These are phyloP conservation scores for Recurvomyces mirabilis DNA, from an alignment of 495 filamentous ascomycete genomes.

Conservation along the genomic window DNA sequence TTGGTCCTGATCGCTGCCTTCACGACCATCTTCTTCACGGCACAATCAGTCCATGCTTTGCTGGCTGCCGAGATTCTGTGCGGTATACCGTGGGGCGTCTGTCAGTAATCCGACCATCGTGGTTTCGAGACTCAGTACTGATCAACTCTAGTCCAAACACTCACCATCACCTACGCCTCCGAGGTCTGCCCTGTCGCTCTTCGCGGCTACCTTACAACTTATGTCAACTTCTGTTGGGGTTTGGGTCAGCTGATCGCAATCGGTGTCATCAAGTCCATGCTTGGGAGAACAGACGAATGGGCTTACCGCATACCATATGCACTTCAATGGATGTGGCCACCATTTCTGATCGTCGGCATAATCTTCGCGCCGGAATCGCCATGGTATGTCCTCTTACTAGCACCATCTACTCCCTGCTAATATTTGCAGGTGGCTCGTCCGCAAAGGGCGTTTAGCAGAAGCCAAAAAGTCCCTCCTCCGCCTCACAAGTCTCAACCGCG, in stretches of 20 bases:
- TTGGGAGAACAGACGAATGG: slow-evolving; percentile 13
- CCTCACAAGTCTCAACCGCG: slow-evolving; percentile 25
- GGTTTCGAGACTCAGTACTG: too few relatives aligned
- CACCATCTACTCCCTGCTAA: background rate
- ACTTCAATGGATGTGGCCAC: slow-evolving; percentile 36
- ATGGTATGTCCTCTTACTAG: slow-evolving; percentile 14
- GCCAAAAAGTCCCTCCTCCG: slow-evolving; percentile 29
- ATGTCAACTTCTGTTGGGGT: slow-evolving; percentile 35
- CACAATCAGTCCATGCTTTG: slow-evolving; percentile 54
- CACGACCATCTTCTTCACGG: slow-evolving; percentile 68
- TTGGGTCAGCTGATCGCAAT: slow-evolving; percentile 30
- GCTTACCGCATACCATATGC: slow-evolving; percentile 33
- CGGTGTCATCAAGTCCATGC: slow-evolving; percentile 28
- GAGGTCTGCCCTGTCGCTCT: slow-evolving; percentile 48
- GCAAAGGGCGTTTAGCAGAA: slow-evolving; percentile 27
- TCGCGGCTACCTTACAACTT: slow-evolving; percentile 36
- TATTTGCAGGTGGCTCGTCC: slow-evolving; percentile 28
- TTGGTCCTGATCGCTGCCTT: slow-evolving; percentile 55
- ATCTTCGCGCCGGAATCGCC: slow-evolving; percentile 31
- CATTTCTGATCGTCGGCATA: slow-evolving; percentile 30
- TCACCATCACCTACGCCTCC: slow-evolving; percentile 69
- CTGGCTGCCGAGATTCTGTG: slow-evolving; percentile 65
- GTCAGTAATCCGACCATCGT: too few relatives aligned
- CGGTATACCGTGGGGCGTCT: slow-evolving; percentile 69
- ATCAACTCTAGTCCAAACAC: too few relatives aligned